These are phyloP conservation scores for Calonectria pauciramosa DNA, from an alignment of 2,329 filamentous ascomycete genomes.

Conservation along the genomic window DNA sequence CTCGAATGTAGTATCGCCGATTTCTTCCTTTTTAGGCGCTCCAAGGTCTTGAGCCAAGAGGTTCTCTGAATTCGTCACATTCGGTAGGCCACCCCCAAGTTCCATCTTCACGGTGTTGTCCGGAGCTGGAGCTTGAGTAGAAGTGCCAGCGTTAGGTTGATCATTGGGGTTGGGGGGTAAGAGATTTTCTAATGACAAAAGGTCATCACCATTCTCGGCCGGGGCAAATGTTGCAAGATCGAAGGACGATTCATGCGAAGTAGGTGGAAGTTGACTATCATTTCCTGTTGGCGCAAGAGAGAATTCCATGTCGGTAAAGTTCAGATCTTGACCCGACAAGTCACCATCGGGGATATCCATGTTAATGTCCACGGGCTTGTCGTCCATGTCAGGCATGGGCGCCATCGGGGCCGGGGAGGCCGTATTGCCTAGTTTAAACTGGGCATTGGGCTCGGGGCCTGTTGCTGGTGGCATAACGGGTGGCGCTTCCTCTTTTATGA, in stretches of 20 bases:
- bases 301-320: constrained; percentile 71
- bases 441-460: constrained; percentile 39
- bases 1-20: constrained; percentile 52
- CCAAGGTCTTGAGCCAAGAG: constrained; percentile 5
- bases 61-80: neutral
- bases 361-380: constrained; percentile 41
- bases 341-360: constrained; percentile 35
- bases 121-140: constrained; percentile 25
- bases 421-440: constrained; percentile 48
- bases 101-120: constrained; percentile 32
- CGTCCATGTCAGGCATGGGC: constrained; percentile 46
- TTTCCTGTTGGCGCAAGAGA: constrained; percentile 61
- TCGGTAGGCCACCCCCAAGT: neutral
- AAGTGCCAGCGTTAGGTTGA: constrained; percentile 29
- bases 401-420: constrained; percentile 41
- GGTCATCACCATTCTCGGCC: constrained; percentile 47
- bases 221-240: constrained; percentile 61
- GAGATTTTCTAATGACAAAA: constrained; percentile 49
- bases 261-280: constrained; percentile 41
- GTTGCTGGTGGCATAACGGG: constrained; percentile 28
- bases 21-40: constrained; percentile 43
- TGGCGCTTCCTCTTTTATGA: constrained; percentile 41
- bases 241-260: constrained; percentile 56
- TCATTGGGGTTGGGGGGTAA: constrained; percentile 43
- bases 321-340: constrained; percentile 54